Percentiles rank a stretch among this genome's conserved stretches.
These are phyloP conservation scores for Talaromyces sp. DNA, from an alignment of 2,329 filamentous ascomycete species.

Conservation along the genomic window DNA sequence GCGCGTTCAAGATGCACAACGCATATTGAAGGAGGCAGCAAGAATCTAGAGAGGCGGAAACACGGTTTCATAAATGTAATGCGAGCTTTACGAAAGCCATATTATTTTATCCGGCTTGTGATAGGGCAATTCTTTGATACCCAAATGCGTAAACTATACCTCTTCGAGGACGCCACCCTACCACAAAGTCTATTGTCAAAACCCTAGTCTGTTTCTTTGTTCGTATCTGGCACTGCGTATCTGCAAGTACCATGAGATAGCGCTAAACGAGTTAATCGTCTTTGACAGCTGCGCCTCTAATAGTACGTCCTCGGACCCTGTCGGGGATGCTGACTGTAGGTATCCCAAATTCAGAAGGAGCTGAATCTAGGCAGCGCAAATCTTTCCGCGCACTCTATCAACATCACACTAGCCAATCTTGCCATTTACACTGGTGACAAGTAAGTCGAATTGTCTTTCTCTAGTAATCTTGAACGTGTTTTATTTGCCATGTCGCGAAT, in stretches of 20 bases:
- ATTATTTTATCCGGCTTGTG: not conserved
- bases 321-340: not conserved
- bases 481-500: slow-evolving; percentile 1
- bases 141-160: slow-evolving; percentile 13
- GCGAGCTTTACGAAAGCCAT: not conserved
- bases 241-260: not conserved
- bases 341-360: slow-evolving; percentile 1
- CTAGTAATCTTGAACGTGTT: not conserved
- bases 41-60: not conserved
- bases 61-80: not conserved
- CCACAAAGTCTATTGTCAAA: not conserved
- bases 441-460: not conserved
- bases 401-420: not conserved
- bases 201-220: not conserved
- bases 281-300: slow-evolving; percentile 3
- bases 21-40: not conserved
- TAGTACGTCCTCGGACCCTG: not conserved
- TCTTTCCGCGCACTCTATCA: not conserved
- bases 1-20: not conserved
- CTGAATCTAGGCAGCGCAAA: slow-evolving; percentile 14
- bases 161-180: slow-evolving; percentile 6
- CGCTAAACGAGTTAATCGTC: not conserved
- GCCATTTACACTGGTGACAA: not conserved
- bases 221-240: not conserved
- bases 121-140: slow-evolving; percentile 1